A percentile compares a stretch with the other conserved stretches of the same genome.
Evolutionary conservation across 768 basidiomycete genomes (phyloP).

Genomic region (Suillus ampliporus): DNA sequence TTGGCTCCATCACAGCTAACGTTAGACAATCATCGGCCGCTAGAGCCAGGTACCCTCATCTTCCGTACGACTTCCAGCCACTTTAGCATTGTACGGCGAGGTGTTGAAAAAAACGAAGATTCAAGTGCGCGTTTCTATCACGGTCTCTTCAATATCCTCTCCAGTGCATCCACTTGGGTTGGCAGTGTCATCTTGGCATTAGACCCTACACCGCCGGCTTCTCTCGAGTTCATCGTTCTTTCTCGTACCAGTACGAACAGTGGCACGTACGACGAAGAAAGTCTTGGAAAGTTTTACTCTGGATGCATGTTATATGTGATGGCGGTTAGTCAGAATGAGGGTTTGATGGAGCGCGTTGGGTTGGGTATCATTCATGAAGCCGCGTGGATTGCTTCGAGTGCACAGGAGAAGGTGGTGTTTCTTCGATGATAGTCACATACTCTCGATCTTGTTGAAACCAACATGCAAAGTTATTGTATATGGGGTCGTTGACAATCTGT

Average conservation of each 20-base stretch:
- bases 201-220: slow-evolving; percentile 6
- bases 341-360: slow-evolving; percentile 25
- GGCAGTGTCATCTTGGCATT: slow-evolving; percentile 23
- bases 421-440: no score
- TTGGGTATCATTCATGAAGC: slow-evolving; percentile 23
- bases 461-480: neutral
- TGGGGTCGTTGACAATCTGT: neutral
- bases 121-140: slow-evolving; percentile 1
- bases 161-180: neutral
- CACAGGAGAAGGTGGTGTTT: neutral
- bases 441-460: no score
- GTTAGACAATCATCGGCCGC: neutral
- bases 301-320: slow-evolving; percentile 28
- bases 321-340: slow-evolving; percentile 18
- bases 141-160: slow-evolving; percentile 20
- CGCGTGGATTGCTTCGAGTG: slow-evolving; percentile 20
- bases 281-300: slow-evolving; percentile 18
- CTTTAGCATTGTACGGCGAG: slow-evolving; percentile 9
- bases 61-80: slow-evolving; percentile 25
- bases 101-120: slow-evolving; percentile 2
- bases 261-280: slow-evolving; percentile 20
- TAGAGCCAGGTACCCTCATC: slow-evolving; percentile 24
- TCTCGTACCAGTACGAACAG: slow-evolving; percentile 11
- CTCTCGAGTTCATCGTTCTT: slow-evolving; percentile 24
- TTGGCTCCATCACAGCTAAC: neutral